These are phyloP conservation scores for Rhizoctonia solani DNA, from an alignment of 1,284 basidiomycete species.

Conservation along the genomic window DNA sequence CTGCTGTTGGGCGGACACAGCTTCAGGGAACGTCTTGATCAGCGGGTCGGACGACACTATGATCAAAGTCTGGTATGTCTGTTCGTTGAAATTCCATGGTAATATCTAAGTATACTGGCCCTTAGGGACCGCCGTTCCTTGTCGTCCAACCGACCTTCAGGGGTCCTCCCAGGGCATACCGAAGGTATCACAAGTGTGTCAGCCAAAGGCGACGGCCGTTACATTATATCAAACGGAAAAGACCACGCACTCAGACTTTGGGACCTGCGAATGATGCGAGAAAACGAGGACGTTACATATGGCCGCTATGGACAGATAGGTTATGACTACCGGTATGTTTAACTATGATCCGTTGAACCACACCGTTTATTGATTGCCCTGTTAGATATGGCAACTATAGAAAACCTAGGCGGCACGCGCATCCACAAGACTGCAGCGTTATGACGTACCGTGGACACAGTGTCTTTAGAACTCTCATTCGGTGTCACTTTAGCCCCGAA, in stretches of 20 bases:
- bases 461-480: conserved; percentile 91
- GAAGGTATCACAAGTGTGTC: conserved; percentile 92
- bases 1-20: conserved; percentile 92
- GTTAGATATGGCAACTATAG: conserved; percentile 68
- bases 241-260: conserved; percentile 92
- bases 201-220: conserved; percentile 88
- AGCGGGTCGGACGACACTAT: conserved; percentile 94
- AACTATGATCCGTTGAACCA: not conserved
- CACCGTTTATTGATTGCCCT: conserved; percentile 25
- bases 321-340: conserved; percentile 79
- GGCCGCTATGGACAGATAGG: conserved; percentile 62
- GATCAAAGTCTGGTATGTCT: conserved; percentile 87
- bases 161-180: conserved; percentile 91
- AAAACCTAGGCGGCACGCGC: conserved; percentile 60
- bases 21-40: conserved; percentile 90
- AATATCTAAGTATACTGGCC: not conserved
- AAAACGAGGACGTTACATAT: conserved; percentile 63
- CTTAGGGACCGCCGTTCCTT: conserved; percentile 89
- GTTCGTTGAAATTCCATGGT: not conserved
- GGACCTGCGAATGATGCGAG: conserved; percentile 94
- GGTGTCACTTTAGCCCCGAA: conserved; percentile 92
- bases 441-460: conserved; percentile 95
- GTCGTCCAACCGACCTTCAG: conserved; percentile 80
- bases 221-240: conserved; percentile 96
- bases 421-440: conserved; percentile 89